Evolutionary conservation across 805 yeast species (phyloP).

Genomic region (Monosporozyma servazzii): DNA sequence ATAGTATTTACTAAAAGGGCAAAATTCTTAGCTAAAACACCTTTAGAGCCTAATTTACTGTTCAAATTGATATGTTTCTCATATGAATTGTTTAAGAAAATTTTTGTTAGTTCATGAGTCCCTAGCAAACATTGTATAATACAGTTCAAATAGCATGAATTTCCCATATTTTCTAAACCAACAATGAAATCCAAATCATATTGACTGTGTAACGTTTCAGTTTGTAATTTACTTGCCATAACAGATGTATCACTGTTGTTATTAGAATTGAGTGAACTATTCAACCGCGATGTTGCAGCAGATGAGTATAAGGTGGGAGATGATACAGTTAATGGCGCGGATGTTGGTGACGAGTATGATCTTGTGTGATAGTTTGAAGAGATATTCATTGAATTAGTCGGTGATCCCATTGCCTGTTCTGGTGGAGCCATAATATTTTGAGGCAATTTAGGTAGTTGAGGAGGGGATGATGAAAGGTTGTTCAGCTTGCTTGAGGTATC

Average conservation of each 20-base stretch:
- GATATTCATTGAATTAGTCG: background rate
- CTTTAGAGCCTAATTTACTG: slow-evolving; percentile 73
- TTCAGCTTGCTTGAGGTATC: background rate
- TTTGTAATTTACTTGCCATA: background rate
- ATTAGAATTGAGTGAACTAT: slow-evolving; percentile 2
- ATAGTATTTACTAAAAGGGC: slow-evolving; percentile 53
- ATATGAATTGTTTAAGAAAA: slow-evolving; percentile 59
- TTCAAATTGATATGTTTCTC: slow-evolving; percentile 59
- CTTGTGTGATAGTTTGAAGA: background rate
- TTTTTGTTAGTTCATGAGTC: slow-evolving; percentile 53
- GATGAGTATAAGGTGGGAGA: background rate
- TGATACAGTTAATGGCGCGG: background rate
- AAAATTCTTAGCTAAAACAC: slow-evolving; percentile 64
- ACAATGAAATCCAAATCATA: slow-evolving; percentile 39
- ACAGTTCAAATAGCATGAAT: slow-evolving; percentile 90
- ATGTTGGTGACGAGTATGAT: background rate
- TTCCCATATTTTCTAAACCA: slow-evolving; percentile 80
- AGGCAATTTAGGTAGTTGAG: background rate
- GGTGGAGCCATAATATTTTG: background rate
- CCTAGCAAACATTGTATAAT: slow-evolving; percentile 76
- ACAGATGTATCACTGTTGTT: background rate
- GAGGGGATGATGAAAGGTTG: background rate
- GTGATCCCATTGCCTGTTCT: background rate
- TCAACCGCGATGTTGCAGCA: background rate
- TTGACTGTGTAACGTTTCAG: background rate